Evolutionary conservation across 2,329 filamentous ascomycete species (phyloP), one percentile per base, ranked within the genome.

Genomic region (Curvularia lunata): DNA sequence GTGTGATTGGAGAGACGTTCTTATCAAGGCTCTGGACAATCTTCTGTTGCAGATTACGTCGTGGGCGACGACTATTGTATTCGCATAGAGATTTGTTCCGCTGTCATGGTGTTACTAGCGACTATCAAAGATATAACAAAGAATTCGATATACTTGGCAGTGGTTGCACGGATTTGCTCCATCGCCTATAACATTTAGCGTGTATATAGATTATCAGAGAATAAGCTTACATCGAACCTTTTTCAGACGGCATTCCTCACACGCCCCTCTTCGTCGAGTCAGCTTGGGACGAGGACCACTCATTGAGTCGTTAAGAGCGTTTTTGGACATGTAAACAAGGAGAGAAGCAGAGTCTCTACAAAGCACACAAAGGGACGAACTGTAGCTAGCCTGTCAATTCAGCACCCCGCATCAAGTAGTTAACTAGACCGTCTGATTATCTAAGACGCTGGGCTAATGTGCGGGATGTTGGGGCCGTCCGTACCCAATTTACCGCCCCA

Each of bases 261-360:
- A 48, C 25, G 46, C 46, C 9, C 46, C 46, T 48, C 46, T 48
- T 19, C 46, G 18, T 21, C 46, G 30, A 16, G 46, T 48, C 18
- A 48, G n/a, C 30, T 48, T 48, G n/a, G 30, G 46, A 48, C 30
- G 30, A 38, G 16, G 9, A 34, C 12, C 34, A 38, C 13, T 38
- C 34, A 38, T 38, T 3, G 16, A 2, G 34, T 18, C 2, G 34
- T n/a, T n/a, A 18, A 38, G 34, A 38, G 5, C 6, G 27, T 16
- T 3, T 18, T 38, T 38, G 13, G 6, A n/a, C 13, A 38, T n/a
- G 34, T 38, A 38, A 38, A 38, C 5, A 16, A n/a, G 34, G 34
- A 18, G 4, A 38, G n/a, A 16, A 13, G 34, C 13, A 38, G 13
- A 38, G 13, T 13, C 13, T 38, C 8, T 10, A 38, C 34, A n/a